A percentile compares a stretch with the other conserved stretches of the same genome.
Evolutionary conservation across 2,329 filamentous ascomycete genomes (phyloP).

Genomic region (Trichoderma brevicompactum): DNA sequence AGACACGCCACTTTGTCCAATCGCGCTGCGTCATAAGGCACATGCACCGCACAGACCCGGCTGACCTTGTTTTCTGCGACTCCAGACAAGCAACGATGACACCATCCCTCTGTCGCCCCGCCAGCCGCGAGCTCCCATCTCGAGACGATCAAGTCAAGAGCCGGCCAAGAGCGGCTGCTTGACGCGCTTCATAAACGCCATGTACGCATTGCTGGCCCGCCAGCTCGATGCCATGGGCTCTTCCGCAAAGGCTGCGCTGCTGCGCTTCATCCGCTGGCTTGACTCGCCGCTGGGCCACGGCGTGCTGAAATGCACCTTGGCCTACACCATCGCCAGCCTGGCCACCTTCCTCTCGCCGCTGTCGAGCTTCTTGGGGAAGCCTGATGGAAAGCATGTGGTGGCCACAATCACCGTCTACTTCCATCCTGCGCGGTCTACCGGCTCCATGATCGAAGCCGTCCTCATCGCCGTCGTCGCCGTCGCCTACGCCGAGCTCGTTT

Average conservation of each 20-base stretch:
- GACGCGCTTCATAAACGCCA: conserved; percentile 9
- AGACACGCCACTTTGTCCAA: neutral
- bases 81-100: conserved; percentile 21
- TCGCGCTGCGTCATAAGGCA: neutral
- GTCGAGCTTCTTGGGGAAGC: conserved; percentile 72
- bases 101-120: conserved; percentile 20
- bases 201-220: conserved; percentile 15
- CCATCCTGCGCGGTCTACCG: conserved; percentile 78
- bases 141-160: neutral
- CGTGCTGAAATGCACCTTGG: conserved; percentile 84
- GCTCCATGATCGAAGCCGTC: conserved; percentile 83
- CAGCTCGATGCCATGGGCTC: conserved; percentile 21
- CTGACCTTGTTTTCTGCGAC: conserved; percentile 11
- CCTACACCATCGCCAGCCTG: conserved; percentile 80
- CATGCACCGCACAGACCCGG: conserved; percentile 18
- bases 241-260: conserved; percentile 12
- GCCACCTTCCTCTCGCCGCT: conserved; percentile 77
- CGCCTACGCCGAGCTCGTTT: conserved; percentile 67
- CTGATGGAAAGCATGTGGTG: conserved; percentile 88
- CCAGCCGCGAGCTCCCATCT: conserved; percentile 8
- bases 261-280: conserved; percentile 51
- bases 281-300: conserved; percentile 72
- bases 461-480: conserved; percentile 75
- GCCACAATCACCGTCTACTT: conserved; percentile 92
- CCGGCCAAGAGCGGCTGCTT: conserved; percentile 17